Conservation (phyloP, 2,329 filamentous ascomycete species). For the Huntiella omanensis region DNA sequence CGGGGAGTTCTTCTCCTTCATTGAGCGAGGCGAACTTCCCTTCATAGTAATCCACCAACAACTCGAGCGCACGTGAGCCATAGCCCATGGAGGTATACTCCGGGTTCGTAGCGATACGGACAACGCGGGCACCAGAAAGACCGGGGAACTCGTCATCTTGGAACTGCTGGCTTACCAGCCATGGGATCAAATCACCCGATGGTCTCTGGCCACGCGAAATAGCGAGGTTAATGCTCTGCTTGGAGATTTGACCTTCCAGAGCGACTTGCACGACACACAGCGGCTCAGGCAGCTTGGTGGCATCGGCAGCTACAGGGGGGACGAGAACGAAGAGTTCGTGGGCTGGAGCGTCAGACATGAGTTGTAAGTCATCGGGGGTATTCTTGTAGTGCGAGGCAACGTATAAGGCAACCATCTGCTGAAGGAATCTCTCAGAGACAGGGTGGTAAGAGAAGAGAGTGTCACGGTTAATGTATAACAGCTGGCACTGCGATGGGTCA, state of each 20-base stretch:
- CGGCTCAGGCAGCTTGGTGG: constrained; percentile 69
- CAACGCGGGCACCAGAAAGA: constrained; percentile 76
- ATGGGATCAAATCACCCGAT: constrained; percentile 85
- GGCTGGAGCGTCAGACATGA: constrained; percentile 94
- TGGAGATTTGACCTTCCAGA: constrained; percentile 85
- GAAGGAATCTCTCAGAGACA: constrained; percentile 88
- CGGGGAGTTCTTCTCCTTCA: constrained; percentile 40
- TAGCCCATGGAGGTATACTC: constrained; percentile 90
- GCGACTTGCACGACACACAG: constrained; percentile 89
- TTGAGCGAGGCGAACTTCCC: constrained; percentile 75
- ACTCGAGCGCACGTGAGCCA: constrained; percentile 68
- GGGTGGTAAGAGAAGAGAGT: constrained; percentile 96
- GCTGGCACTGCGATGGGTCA: constrained; percentile 76
- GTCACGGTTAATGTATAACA: constrained; percentile 87
- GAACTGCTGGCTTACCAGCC: constrained; percentile 95
- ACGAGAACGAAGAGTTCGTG: constrained; percentile 93
- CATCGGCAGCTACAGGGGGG: constrained; percentile 60
- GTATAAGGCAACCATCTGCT: constrained; percentile 95
- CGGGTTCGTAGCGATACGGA: constrained; percentile 90
- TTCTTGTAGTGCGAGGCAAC: constrained; percentile 98
- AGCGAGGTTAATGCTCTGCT: constrained; percentile 77
- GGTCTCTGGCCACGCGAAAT: constrained; percentile 77
- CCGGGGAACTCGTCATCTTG: constrained; percentile 93
- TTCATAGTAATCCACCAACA: constrained; percentile 84
- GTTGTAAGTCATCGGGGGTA: constrained; percentile 88